Base-by-base conservation (phyloP, 371 early-diverging fungal species). In the Parasitella parasitica region DNA sequence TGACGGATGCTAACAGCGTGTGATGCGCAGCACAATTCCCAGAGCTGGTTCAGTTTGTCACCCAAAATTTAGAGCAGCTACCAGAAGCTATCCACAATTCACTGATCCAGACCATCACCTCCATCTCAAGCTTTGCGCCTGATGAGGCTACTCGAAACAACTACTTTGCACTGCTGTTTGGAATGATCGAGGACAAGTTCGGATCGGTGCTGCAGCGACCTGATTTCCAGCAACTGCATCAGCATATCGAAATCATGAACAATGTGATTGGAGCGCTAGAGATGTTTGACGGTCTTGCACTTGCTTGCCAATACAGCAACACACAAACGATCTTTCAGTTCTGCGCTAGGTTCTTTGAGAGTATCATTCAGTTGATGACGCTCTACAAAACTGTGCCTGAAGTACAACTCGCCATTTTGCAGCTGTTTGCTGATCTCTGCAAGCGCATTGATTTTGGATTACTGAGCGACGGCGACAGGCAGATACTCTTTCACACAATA, bases 221-320 rank as follows among this genome's bases (percentile, higher is more conserved):
- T 20, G 79, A 83, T 39, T 91, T 89, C 63, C 64, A 72, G 16
- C 71, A 78, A 27, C 64, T 67, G n/a, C 87, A 83, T 62, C 91
- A 91, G 69, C 66, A 69, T 0, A 70, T 71, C 1, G 76, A 83
- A 43, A 74, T 87, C 41, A 80, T 87, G 52, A 77, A 78, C 34
- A 73, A 83, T 37, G 85, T 91, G 38, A 75, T 86, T 59, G 86
- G 87, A 51, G 81, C 86, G 4, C 59, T 91, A 53, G 91, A 93
- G 81, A 85, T 93, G 89, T 87, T 89, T 71, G 87, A 86, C 64
- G 93, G 93, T 30, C 71, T 93, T 8, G 91, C 90, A n/a, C 66
- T 89, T 22, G 86, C 91, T 6, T 77, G 85, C 32, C 85, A 90
- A 58, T 83, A 77, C 61, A 75, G 69, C 53, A 93, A 89, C 57